Base-by-base conservation (phyloP, 768 basidiomycete species). In the Cubamyces sp. region DNA sequence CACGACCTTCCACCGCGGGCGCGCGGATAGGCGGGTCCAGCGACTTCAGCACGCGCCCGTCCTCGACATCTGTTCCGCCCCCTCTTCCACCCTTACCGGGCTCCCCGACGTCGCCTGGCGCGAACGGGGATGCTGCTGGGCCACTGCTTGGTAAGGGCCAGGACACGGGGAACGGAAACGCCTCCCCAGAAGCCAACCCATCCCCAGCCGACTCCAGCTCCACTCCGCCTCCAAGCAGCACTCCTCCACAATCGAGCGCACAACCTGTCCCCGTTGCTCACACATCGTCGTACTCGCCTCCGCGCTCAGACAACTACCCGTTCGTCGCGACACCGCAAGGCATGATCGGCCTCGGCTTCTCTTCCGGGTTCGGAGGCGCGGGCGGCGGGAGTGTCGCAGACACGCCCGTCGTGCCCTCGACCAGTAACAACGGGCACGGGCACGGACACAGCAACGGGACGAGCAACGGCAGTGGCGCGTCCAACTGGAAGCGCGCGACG, bases 1-100 rank as follows among this genome's bases (percentile, higher is more conserved):
- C 63, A 14, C 75, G 81, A 21, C 79, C 81, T 28, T 73, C 79
- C 16, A 81, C 81, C 12, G 77, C 79, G 49, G 72, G 74, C n/a
- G 74, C 75, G 23, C 30, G 67, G 12, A 58, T 61, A 25, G 30
- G 52, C 34, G 59, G 58, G 21, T 64, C 64, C 53, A 51, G 60
- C 40, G 55, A 54, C 61, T 42, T 42, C 15, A 39, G 43, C 21
- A 30, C 59, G 42, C 48, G 64, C 19, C 65, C 69, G 16, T 34
- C 12, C 1, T 65, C 66, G 42, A 51, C 14, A 42, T 52, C 46
- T 0, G 23, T 47, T 23, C 42, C 34, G 50, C 62, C 70, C 21
- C 62, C 68, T 1, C 34, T 69, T 1, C 70, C 68, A 15, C 64
- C 72, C 3, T 49, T 74, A 25, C 65, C 66, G 19, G 63, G 57